phyloP scores from a whole-genome alignment of 495 filamentous ascomycete species.

The Aspergillus indologenus region DNA sequence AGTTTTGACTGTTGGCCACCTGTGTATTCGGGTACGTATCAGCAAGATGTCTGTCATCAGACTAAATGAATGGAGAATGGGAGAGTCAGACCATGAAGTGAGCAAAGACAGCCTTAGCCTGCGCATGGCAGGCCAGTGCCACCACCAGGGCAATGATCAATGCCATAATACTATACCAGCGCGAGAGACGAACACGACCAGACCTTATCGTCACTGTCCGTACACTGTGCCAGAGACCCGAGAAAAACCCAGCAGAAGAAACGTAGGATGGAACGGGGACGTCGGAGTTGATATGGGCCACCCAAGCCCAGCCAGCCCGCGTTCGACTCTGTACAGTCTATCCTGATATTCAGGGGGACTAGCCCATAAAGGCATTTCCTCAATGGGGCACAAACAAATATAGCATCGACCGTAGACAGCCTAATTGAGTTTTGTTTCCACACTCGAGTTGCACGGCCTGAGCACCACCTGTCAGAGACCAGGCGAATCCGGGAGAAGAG shows the following conservation, averaged over 20 bases:
- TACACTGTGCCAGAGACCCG: neutral
- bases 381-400: neutral
- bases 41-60: neutral
- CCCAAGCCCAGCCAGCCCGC: neutral
- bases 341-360: neutral
- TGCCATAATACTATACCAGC: neutral
- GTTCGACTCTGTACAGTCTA: neutral
- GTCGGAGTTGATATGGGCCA: neutral
- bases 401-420: too few relatives aligned
- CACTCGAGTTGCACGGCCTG: neutral
- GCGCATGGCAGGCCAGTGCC: slow-evolving; percentile 5
- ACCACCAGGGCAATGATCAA: neutral
- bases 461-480: neutral
- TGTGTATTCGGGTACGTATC: slow-evolving; percentile 3
- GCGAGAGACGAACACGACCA: neutral
- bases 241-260: neutral
- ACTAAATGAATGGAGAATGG: neutral
- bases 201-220: neutral
- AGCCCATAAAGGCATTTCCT: neutral
- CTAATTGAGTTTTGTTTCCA: neutral
- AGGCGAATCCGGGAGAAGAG: neutral
- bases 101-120: slow-evolving; percentile 34
- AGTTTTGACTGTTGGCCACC: slow-evolving; percentile 29
- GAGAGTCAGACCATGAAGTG: slow-evolving; percentile 32
- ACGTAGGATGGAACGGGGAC: neutral